Evolutionary conservation across 371 early-diverging fungal genomes (phyloP), one percentile per base, ranked within the genome.

Genomic region (Sporodiniella umbellata): DNA sequence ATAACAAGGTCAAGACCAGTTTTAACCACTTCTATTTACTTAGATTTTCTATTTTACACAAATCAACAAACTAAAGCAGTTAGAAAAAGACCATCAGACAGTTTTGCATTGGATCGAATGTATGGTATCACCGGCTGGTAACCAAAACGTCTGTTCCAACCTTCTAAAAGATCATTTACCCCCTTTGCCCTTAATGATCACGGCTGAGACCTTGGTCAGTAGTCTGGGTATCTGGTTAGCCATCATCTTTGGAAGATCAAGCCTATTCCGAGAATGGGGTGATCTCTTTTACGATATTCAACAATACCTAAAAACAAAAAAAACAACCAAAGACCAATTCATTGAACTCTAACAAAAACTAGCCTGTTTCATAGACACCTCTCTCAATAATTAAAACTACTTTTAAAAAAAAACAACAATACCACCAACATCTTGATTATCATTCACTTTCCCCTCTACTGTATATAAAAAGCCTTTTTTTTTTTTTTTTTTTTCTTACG

Each of bases 221-320:
- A 42, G 69, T 8, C 67, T 79, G 50, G 87, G 87, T 11, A 37
- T 79, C 0, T 72, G 75, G 66, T 38, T 80, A 15, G 61, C 58
- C 77, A 54, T 84, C 44, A 81, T 83, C 48, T 86, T 86, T 58
- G 81, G 69, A 57, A 81, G 76, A 53, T 58, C 60, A 19, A 71
- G 73, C 2, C 54, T 78, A 26, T 65, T 68, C 59, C 53, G 58
- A 35, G 79, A 81, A 60, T 81, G 79, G 82, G 70, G 68, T 10
- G 75, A 79, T 19, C 55, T 62, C 48, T 59, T 71, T 26, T 65
- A 66, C 28, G 62, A 71, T 33, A n/a, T n/a, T n/a, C n/a, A n/a
- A n/a, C n/a, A n/a, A n/a, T n/a, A n/a, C n/a, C n/a, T n/a, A n/a
- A n/a, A n/a, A n/a, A n/a, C n/a, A n/a, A n/a, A n/a, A n/a, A n/a